Percentiles rank a stretch among this genome's conserved stretches.
phyloP scores from a whole-genome alignment of 164 flowering plant species.

The Piper longum region DNA sequence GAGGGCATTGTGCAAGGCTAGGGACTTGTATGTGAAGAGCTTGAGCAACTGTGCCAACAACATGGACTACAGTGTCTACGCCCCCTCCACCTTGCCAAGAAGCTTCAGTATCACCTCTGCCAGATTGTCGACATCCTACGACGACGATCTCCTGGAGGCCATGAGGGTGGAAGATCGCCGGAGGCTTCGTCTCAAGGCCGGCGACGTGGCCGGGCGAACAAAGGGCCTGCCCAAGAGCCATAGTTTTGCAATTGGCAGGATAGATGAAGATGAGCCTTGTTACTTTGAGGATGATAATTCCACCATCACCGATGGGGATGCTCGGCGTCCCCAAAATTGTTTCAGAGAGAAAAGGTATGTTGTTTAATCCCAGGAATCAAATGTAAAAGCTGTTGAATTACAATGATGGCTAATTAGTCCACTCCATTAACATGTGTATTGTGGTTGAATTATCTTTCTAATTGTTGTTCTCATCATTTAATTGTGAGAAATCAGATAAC shows the following conservation, averaged over 20 bases:
- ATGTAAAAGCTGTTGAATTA: slow-evolving; percentile 3
- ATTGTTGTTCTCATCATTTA: no score
- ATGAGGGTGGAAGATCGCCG: slow-evolving; percentile 26
- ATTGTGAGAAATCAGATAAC: no score
- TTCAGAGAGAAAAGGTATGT: neutral
- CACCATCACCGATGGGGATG: no score
- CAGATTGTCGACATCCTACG: slow-evolving; percentile 8
- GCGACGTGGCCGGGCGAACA: neutral
- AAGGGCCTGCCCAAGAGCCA: slow-evolving; percentile 20
- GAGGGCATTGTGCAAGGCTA: neutral
- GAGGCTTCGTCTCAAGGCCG: slow-evolving; percentile 8
- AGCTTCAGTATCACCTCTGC: slow-evolving; percentile 26
- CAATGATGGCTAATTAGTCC: neutral
- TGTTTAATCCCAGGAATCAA: neutral
- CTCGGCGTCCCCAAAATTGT: no score
- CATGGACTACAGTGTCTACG: slow-evolving; percentile 7
- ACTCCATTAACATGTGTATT: no score
- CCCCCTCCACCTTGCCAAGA: slow-evolving; percentile 22
- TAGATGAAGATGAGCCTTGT: slow-evolving; percentile 53
- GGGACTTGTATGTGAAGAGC: slow-evolving; percentile 30
- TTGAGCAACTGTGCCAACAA: slow-evolving; percentile 20
- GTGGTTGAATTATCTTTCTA: no score
- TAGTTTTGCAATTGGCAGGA: slow-evolving; percentile 44
- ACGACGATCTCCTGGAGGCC: slow-evolving; percentile 36
- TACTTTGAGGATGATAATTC: slow-evolving; percentile 22